phyloP scores from a whole-genome alignment of 192 early-diverging fungal species.

The Entomortierella chlamydospora region DNA sequence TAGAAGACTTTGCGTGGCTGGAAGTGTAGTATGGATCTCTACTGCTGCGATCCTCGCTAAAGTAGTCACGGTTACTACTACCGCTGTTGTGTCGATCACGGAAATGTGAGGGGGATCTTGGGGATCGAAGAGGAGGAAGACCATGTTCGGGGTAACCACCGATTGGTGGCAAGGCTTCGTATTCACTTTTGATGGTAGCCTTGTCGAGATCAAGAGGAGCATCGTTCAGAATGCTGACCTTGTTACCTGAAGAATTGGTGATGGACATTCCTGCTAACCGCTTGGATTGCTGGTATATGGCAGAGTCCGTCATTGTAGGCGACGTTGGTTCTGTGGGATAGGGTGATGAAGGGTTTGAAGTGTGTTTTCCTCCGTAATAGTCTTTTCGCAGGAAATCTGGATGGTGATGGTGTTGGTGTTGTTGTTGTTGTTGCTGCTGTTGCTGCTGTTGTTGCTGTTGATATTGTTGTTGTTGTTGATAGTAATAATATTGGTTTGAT shows the following conservation, averaged over 20 bases:
- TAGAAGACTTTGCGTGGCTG: conserved; percentile 9
- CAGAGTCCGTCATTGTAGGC: conserved; percentile 27
- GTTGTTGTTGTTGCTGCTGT: not conserved
- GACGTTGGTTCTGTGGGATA: not conserved
- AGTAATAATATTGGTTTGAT: not conserved
- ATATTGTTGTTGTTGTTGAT: conserved; percentile 8
- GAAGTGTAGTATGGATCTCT: conserved; percentile 25
- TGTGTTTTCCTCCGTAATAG: conserved; percentile 14
- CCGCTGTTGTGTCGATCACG: conserved; percentile 25
- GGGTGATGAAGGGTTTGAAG: conserved; percentile 1
- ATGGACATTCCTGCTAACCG: conserved; percentile 52
- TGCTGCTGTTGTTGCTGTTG: not conserved
- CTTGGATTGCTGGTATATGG: conserved; percentile 46
- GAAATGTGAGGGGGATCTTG: conserved; percentile 38
- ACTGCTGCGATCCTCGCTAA: conserved; percentile 15
- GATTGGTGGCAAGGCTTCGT: not conserved
- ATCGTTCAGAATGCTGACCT: conserved; percentile 51
- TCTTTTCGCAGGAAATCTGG: conserved; percentile 2
- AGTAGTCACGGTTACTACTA: conserved; percentile 7
- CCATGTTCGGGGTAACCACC: conserved; percentile 18
- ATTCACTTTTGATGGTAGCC: conserved; percentile 10
- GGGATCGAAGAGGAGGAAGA: conserved; percentile 32
- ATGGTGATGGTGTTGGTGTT: not conserved
- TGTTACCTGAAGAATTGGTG: conserved; percentile 51
- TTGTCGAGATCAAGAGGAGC: conserved; percentile 24